Conservation (phyloP, 2,329 filamentous ascomycete species). For the Monascus ruber region DNA sequence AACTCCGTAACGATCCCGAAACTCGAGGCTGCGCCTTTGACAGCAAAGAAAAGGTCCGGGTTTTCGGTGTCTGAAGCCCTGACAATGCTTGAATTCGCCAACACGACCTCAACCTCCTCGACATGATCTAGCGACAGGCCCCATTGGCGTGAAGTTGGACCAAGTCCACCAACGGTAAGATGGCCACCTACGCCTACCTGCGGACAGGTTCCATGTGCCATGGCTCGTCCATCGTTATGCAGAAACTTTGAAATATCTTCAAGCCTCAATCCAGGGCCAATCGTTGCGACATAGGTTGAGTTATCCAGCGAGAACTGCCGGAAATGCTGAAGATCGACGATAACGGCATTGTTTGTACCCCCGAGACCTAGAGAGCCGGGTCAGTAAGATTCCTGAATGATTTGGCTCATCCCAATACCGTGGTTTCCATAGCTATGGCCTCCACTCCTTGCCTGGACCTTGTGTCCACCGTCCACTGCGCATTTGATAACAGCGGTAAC, state of each 20-base stretch:
- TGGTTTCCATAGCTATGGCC: constrained; percentile 46
- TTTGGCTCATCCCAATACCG: constrained; percentile 17
- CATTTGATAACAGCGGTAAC: constrained; percentile 38
- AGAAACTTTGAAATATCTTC: constrained; percentile 22
- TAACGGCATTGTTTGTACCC: constrained; percentile 18
- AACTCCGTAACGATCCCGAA: constrained; percentile 31
- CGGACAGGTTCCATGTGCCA: constrained; percentile 29
- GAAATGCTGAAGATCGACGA: constrained; percentile 21
- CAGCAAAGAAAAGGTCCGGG: constrained; percentile 23
- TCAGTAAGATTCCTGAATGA: not conserved
- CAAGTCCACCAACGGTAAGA: constrained; percentile 29
- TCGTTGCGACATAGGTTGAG: constrained; percentile 19
- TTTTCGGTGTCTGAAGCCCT: constrained; percentile 17
- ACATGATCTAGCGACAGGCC: constrained; percentile 43
- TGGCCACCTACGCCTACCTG: constrained; percentile 31
- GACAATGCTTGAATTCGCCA: constrained; percentile 28
- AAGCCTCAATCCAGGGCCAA: constrained; percentile 24
- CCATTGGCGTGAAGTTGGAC: constrained; percentile 36
- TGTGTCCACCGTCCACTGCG: constrained; percentile 29
- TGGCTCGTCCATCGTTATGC: constrained; percentile 20
- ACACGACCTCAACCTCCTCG: constrained; percentile 37
- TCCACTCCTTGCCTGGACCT: constrained; percentile 42
- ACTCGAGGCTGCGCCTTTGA: constrained; percentile 26
- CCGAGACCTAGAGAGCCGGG: constrained; percentile 21
- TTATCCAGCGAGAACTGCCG: constrained; percentile 22